Evolutionary conservation across 441 rosid genomes (phyloP).

Genomic region (Lepidium campestre): DNA sequence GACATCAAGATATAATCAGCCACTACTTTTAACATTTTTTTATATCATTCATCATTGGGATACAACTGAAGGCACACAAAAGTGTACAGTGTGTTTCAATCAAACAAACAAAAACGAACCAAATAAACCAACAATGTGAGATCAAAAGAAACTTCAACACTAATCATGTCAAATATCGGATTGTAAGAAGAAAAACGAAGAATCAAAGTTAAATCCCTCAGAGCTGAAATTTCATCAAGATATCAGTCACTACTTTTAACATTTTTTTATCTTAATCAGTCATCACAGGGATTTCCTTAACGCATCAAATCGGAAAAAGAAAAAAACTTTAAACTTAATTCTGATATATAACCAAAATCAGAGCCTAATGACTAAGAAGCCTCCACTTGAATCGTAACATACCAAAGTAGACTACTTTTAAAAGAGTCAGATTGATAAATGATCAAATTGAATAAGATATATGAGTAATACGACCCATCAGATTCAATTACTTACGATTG

Average conservation of each 20-base stretch:
- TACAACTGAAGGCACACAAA: not conserved
- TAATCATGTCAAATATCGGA: not conserved
- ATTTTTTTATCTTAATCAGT: slow-evolving; percentile 8
- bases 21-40: slow-evolving; percentile 20
- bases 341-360: not conserved
- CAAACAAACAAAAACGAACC: not conserved
- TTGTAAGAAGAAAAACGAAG: not conserved
- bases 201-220: slow-evolving; percentile 5
- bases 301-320: not conserved
- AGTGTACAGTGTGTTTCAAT: no score
- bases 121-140: not conserved
- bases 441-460: not conserved
- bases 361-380: not conserved
- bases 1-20: slow-evolving; percentile 4
- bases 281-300: slow-evolving; percentile 10
- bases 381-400: not conserved
- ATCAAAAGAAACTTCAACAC: no score
- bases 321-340: not conserved
- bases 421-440: not conserved
- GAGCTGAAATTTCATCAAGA: slow-evolving; percentile 4
- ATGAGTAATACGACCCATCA: not conserved
- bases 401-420: not conserved
- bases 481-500: not conserved
- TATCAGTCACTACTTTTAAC: slow-evolving; percentile 29
- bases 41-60: not conserved